These are phyloP conservation scores for Vigna mungo DNA, from an alignment of 306 rosid species.

Conservation along the genomic window DNA sequence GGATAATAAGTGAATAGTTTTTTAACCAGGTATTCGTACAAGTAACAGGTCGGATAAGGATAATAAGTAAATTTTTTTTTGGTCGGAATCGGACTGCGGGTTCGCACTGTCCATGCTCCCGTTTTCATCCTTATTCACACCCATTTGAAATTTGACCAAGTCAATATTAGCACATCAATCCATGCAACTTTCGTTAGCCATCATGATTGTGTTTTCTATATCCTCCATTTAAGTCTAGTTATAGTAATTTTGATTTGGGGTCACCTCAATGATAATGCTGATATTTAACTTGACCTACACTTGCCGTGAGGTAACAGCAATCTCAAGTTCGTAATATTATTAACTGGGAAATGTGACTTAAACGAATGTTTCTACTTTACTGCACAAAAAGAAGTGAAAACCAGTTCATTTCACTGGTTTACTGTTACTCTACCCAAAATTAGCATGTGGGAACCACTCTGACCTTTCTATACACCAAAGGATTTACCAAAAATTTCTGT, in stretches of 20 bases:
- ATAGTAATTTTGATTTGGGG: neutral
- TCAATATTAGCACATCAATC: neutral
- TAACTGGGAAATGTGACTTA: neutral
- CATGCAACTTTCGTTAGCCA: neutral
- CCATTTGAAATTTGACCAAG: slow-evolving; percentile 1
- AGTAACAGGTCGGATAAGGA: too few relatives aligned
- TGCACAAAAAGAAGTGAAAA: slow-evolving; percentile 1
- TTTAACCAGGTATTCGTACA: too few relatives aligned
- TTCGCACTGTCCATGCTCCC: too few relatives aligned
- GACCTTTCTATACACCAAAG: slow-evolving; percentile 13
- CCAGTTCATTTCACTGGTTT: neutral
- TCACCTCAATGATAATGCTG: neutral
- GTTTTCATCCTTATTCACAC: neutral
- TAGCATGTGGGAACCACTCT: slow-evolving; percentile 6
- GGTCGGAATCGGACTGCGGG: too few relatives aligned
- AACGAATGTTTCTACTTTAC: slow-evolving; percentile 4
- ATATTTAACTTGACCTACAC: slow-evolving; percentile 21
- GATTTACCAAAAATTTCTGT: slow-evolving; percentile 9
- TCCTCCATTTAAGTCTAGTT: neutral
- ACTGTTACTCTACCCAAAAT: neutral
- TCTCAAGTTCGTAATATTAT: slow-evolving; percentile 26
- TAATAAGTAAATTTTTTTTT: too few relatives aligned
- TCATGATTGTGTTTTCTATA: slow-evolving; percentile 16
- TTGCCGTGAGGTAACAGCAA: slow-evolving; percentile 28
- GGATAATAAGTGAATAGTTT: too few relatives aligned